phyloP scores from a whole-genome alignment of 331 rosid genomes.

The Pyrus hybrid region DNA sequence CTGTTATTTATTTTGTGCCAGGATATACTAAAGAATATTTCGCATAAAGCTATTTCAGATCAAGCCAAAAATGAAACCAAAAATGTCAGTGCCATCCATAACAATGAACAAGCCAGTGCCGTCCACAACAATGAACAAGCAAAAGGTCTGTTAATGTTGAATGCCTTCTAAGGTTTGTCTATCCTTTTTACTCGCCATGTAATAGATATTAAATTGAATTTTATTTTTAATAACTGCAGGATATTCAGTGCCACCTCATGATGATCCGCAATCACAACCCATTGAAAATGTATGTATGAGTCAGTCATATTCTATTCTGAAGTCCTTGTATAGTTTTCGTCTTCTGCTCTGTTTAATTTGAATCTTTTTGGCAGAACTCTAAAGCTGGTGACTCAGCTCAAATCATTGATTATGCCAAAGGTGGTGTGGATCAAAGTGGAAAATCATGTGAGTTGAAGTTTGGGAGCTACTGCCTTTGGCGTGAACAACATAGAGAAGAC shows the following conservation, averaged over 20 bases:
- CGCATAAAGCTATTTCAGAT: slow-evolving; percentile 22
- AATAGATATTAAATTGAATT: background rate
- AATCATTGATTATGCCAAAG: slow-evolving; percentile 23
- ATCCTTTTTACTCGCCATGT: slow-evolving; percentile 11
- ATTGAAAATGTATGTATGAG: slow-evolving; percentile 40
- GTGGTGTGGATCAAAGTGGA: slow-evolving; percentile 46
- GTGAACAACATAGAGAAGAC: slow-evolving; percentile 62
- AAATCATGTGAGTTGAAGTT: slow-evolving; percentile 68
- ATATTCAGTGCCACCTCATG: slow-evolving; percentile 22
- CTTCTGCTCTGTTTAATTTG: slow-evolving; percentile 16
- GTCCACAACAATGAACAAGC: slow-evolving; percentile 15
- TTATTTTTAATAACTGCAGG: slow-evolving; percentile 31
- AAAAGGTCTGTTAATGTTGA: slow-evolving; percentile 34
- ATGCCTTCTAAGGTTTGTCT: background rate
- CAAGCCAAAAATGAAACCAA: slow-evolving; percentile 35
- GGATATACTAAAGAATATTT: slow-evolving; percentile 48
- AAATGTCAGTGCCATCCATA: background rate
- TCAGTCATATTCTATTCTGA: slow-evolving; percentile 16
- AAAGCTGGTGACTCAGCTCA: slow-evolving; percentile 22
- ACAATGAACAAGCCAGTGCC: background rate
- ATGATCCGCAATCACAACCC: slow-evolving; percentile 30
- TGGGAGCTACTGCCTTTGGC: slow-evolving; percentile 97
- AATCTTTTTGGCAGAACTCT: slow-evolving; percentile 48
- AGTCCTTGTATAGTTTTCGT: background rate
- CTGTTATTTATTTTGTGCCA: slow-evolving; percentile 31